Evolutionary conservation across 2,329 filamentous ascomycete genomes (phyloP).

Genomic region (Penicillium griseofulvum): DNA sequence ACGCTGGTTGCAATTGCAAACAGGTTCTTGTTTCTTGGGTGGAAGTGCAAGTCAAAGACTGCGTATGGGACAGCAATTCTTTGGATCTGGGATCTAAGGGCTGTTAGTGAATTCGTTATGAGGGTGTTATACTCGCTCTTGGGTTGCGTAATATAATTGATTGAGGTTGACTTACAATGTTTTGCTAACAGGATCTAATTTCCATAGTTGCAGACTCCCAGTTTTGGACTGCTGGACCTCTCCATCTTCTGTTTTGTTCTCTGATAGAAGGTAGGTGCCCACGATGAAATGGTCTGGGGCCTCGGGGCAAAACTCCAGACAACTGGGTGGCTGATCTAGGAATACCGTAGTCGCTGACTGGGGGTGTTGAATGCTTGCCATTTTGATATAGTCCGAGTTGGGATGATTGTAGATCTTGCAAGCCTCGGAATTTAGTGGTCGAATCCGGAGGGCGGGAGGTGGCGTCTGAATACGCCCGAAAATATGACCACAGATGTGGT

Average conservation of each 20-base stretch:
- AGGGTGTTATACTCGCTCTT: neutral
- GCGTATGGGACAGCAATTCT: slow-evolving; percentile 66
- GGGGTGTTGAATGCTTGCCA: slow-evolving; percentile 25
- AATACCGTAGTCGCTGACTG: slow-evolving; percentile 36
- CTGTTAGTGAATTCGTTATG: slow-evolving; percentile 12
- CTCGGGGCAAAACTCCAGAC: slow-evolving; percentile 43
- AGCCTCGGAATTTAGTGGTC: neutral
- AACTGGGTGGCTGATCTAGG: slow-evolving; percentile 46
- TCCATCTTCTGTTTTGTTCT: slow-evolving; percentile 29
- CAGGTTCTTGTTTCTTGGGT: slow-evolving; percentile 54
- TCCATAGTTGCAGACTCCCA: slow-evolving; percentile 70
- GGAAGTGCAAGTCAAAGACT: slow-evolving; percentile 82
- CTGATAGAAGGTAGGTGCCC: slow-evolving; percentile 74
- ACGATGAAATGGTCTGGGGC: slow-evolving; percentile 68
- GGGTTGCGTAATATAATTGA: neutral
- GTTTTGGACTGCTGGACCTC: slow-evolving; percentile 60
- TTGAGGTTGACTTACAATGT: slow-evolving; percentile 26
- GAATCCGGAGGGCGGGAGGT: neutral
- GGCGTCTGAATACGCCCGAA: neutral
- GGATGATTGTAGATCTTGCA: neutral
- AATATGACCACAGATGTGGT: neutral
- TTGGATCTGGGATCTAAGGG: slow-evolving; percentile 55
- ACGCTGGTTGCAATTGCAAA: slow-evolving; percentile 78
- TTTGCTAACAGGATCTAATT: slow-evolving; percentile 41
- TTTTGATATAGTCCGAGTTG: slow-evolving; percentile 3